Base-by-base conservation (phyloP, 805 yeast species). In the Pichia membranifaciens region DNA sequence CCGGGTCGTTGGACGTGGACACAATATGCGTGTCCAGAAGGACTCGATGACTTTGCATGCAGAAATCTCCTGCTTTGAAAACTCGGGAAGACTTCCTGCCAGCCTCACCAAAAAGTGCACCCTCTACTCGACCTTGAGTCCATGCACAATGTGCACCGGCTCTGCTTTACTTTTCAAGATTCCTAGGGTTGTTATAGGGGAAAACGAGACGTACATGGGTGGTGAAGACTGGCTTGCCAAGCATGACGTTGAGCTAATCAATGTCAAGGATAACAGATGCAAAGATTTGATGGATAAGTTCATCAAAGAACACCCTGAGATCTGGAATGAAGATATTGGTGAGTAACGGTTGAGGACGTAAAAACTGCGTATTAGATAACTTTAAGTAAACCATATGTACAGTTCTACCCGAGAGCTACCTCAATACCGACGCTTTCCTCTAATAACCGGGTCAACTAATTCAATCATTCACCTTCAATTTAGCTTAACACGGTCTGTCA, bases 71-170 rank as follows among this genome's bases (percentile, higher is more conserved):
- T 81, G 96, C 8, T 72, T 93, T 50, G 96, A 89, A 60, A 82
- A 86, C 53, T 95, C 96, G 18, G 98, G 98, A 7, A 77, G 98
- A 59, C 71, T 93, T 48, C 81, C 82, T 20, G 97, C 90, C 4
- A 72, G 74, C 20, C 78, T 76, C 16, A 91, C 91, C 70, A 85
- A 84, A 59, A 75, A 82, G 52, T 84, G 96, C 56, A 93, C 98
- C 20, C 76, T 88, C 77, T 91, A 89, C 68, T 89, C 97, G 28
- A 86, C 96, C 0, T 70, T 91, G 54, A 86, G 96, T 7, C 97
- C 98, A 3, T 91, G 98, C 64, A 76, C 82, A 55, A 91, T 91
- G 97, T 91, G 98, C 64, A 79, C 93, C 4, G 98, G 98, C 18
- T 95, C 97, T 5, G 85, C 91, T 53, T 59, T 91, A 44, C 72